Evolutionary conservation across 805 yeast species (phyloP).

Genomic region (Saccharomycopsis fodiens): DNA sequence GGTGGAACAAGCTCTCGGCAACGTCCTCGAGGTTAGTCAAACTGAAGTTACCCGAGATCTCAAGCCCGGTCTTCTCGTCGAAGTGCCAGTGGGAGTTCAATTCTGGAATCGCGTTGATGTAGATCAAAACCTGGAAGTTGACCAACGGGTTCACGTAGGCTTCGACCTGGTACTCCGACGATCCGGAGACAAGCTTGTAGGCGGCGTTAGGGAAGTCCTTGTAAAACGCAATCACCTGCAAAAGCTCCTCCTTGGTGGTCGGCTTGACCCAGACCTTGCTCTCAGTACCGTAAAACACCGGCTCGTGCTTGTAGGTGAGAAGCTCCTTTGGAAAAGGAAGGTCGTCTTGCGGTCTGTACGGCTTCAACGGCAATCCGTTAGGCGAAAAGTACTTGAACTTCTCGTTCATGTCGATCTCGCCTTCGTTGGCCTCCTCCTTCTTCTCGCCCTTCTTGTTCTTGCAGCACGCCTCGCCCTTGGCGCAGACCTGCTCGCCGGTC

Average conservation of each 20-base stretch:
- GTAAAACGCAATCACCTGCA: constrained; percentile 28
- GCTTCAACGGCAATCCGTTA: constrained; percentile 34
- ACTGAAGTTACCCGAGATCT: constrained; percentile 36
- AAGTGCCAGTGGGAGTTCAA: constrained; percentile 30
- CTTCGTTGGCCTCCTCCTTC: background rate
- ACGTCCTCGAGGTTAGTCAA: constrained; percentile 33
- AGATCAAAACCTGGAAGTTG: constrained; percentile 33
- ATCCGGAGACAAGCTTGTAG: constrained; percentile 38
- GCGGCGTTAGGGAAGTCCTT: constrained; percentile 24
- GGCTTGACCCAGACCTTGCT: constrained; percentile 40
- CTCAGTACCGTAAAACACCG: constrained; percentile 32
- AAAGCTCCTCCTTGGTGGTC: constrained; percentile 31
- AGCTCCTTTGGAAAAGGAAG: constrained; percentile 35
- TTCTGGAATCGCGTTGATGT: constrained; percentile 37
- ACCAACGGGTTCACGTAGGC: constrained; percentile 35
- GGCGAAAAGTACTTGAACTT: constrained; percentile 27
- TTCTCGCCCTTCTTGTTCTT: constrained; percentile 23
- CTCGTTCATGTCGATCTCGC: constrained; percentile 29
- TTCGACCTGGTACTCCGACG: constrained; percentile 42
- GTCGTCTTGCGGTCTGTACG: constrained; percentile 33
- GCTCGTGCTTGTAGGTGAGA: constrained; percentile 23
- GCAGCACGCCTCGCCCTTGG: constrained; percentile 32
- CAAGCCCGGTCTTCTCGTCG: constrained; percentile 34
- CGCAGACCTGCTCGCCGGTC: constrained; percentile 22
- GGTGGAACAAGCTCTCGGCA: constrained; percentile 26